A percentile compares a stretch with the other conserved stretches of the same genome.
Evolutionary conservation across 2,329 filamentous ascomycete genomes (phyloP).

Genomic region (Alternaria triticina): DNA sequence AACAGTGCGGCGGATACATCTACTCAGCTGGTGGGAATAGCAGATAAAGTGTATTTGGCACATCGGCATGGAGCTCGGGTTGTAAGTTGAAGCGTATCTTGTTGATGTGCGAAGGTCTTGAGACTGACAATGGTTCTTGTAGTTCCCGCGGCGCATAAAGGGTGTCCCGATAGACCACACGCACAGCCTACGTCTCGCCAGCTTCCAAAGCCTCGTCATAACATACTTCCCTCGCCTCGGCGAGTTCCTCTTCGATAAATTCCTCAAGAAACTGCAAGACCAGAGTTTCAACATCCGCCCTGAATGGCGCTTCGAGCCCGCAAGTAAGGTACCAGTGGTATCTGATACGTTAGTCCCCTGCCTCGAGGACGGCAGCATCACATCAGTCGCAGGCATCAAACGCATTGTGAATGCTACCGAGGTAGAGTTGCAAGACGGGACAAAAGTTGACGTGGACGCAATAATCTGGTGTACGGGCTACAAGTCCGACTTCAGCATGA

Average conservation of each 20-base stretch:
- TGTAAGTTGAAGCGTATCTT: constrained; percentile 1
- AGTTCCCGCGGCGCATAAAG: constrained; percentile 24
- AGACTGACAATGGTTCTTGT: neutral
- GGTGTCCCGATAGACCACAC: constrained; percentile 23
- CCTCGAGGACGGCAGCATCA: constrained; percentile 23
- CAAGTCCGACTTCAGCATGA: constrained; percentile 33
- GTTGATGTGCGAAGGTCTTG: neutral
- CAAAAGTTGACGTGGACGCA: constrained; percentile 37
- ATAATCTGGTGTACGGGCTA: constrained; percentile 50
- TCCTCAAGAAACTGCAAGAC: constrained; percentile 26
- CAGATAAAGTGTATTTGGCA: constrained; percentile 28
- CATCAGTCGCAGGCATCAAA: constrained; percentile 24
- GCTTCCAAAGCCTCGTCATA: constrained; percentile 14
- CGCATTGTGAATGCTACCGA: constrained; percentile 7
- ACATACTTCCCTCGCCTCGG: constrained; percentile 22
- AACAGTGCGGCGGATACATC: constrained; percentile 36
- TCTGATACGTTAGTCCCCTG: constrained; percentile 22
- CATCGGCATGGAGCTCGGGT: constrained; percentile 33
- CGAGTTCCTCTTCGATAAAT: constrained; percentile 22
- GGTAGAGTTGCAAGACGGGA: constrained; percentile 43
- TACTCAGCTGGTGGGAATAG: constrained; percentile 25
- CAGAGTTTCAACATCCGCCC: constrained; percentile 29
- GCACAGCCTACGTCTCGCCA: constrained; percentile 20
- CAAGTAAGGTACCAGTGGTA: constrained; percentile 26
- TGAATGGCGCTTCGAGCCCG: constrained; percentile 31